These are phyloP conservation scores for Chiua sp. DNA, from an alignment of 1,284 basidiomycete genomes.

Conservation along the genomic window DNA sequence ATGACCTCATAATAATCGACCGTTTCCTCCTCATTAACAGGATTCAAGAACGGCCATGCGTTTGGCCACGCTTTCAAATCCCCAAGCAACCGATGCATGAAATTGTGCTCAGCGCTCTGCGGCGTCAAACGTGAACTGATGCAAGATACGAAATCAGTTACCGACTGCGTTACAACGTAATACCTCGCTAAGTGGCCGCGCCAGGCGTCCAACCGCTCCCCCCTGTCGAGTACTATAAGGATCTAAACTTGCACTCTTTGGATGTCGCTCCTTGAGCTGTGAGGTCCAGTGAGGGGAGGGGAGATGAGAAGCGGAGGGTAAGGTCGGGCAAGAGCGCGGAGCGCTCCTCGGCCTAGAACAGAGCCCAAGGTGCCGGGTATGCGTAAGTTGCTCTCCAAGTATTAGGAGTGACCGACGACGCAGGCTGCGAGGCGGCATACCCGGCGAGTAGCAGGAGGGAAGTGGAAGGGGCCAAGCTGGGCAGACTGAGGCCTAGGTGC, in stretches of 20 bases:
- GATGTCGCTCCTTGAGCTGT: too few species aligned
- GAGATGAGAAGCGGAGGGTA: too few species aligned
- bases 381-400: too few species aligned
- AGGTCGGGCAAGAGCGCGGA: too few species aligned
- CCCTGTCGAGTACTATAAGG: slow-evolving; percentile 46
- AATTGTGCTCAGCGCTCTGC: slow-evolving; percentile 61
- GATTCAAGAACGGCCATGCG: slow-evolving; percentile 88
- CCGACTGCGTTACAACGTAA: not conserved
- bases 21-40: slow-evolving; percentile 87
- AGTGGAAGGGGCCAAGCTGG: too few species aligned
- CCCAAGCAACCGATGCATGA: slow-evolving; percentile 85
- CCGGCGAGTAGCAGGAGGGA: too few species aligned
- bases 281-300: too few species aligned
- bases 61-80: slow-evolving; percentile 84
- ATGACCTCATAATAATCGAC: slow-evolving; percentile 93
- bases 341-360: too few species aligned
- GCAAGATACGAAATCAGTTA: slow-evolving; percentile 2
- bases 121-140: slow-evolving; percentile 49
- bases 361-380: too few species aligned
- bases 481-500: too few species aligned
- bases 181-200: slow-evolving; percentile 76
- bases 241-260: not conserved
- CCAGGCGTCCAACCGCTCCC: slow-evolving; percentile 95
- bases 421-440: too few species aligned
- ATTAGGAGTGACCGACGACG: too few species aligned